Evolutionary conservation across 345 rosid genomes (phyloP).

Genomic region (Hibiscus mutabilis): DNA sequence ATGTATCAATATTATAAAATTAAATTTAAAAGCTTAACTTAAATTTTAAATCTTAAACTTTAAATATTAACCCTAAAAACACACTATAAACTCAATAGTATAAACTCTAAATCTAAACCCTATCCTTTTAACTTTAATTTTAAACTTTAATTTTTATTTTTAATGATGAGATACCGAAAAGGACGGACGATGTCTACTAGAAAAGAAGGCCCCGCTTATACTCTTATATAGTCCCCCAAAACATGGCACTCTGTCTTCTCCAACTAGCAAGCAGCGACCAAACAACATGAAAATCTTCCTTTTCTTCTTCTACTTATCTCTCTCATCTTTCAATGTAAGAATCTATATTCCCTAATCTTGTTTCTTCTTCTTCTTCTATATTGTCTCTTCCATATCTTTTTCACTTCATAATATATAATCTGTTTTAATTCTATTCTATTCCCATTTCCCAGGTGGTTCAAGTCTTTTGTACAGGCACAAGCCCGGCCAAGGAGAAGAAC

Average conservation of each 20-base stretch:
- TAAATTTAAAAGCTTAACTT: too few species aligned
- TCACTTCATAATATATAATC: not conserved
- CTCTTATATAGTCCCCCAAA: not conserved
- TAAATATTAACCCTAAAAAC: too few species aligned
- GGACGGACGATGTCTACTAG: too few species aligned
- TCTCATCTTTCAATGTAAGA: constrained; percentile 17
- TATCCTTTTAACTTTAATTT: too few species aligned
- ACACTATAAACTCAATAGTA: too few species aligned
- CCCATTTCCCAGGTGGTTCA: constrained; percentile 13
- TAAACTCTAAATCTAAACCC: too few species aligned
- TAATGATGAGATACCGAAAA: too few species aligned
- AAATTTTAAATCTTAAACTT: too few species aligned
- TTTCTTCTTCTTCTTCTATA: constrained; percentile 8
- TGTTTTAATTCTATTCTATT: not conserved
- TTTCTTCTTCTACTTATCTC: constrained; percentile 12
- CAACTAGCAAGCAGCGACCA: not conserved
- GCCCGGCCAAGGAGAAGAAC: constrained; percentile 21
- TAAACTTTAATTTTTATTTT: too few species aligned
- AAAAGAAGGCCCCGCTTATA: not conserved
- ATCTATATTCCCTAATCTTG: constrained; percentile 8
- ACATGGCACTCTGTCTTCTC: not conserved
- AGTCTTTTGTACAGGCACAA: constrained; percentile 11
- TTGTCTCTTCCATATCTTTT: constrained; percentile 1
- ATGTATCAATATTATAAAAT: too few species aligned
- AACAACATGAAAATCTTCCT: constrained; percentile 11